These are phyloP conservation scores for Brassica cretica DNA, from an alignment of 345 rosid genomes.

Conservation along the genomic window DNA sequence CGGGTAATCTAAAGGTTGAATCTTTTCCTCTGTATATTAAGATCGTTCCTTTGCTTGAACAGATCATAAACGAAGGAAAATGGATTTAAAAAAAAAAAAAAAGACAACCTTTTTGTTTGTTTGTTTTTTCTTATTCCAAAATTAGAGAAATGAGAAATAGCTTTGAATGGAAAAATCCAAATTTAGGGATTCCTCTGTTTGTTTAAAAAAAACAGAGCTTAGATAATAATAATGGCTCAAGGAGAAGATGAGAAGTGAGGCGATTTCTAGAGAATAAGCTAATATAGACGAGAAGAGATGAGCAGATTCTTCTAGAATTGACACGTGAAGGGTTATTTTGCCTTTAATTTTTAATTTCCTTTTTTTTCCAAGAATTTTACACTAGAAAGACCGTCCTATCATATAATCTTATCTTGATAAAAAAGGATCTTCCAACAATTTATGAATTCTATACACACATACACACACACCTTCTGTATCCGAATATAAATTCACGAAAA, in stretches of 20 bases:
- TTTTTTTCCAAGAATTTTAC: neutral
- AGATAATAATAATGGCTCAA: constrained; percentile 3
- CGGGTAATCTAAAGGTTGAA: constrained; percentile 8
- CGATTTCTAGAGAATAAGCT: neutral
- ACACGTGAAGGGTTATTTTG: constrained; percentile 32
- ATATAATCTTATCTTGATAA: constrained; percentile 17
- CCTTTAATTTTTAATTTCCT: neutral
- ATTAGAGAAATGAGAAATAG: constrained; percentile 10
- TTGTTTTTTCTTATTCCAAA: constrained; percentile 10
- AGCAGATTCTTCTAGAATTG: constrained; percentile 17
- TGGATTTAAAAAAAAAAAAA: neutral
- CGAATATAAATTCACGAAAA: neutral
- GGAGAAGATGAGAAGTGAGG: constrained; percentile 1
- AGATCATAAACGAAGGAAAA: constrained; percentile 35
- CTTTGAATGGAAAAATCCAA: constrained; percentile 18
- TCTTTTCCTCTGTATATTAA: constrained; percentile 10
- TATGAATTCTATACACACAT: neutral
- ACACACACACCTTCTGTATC: neutral
- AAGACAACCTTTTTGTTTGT: neutral
- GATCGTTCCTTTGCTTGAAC: constrained; percentile 36
- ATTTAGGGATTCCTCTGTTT: constrained; percentile 28
- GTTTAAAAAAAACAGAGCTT: neutral
- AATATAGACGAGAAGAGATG: neutral
- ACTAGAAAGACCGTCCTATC: constrained; percentile 8
- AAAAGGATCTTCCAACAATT: constrained; percentile 4